Base-by-base conservation (phyloP, 2,329 filamentous ascomycete genomes). In the Xylaria sp. region DNA sequence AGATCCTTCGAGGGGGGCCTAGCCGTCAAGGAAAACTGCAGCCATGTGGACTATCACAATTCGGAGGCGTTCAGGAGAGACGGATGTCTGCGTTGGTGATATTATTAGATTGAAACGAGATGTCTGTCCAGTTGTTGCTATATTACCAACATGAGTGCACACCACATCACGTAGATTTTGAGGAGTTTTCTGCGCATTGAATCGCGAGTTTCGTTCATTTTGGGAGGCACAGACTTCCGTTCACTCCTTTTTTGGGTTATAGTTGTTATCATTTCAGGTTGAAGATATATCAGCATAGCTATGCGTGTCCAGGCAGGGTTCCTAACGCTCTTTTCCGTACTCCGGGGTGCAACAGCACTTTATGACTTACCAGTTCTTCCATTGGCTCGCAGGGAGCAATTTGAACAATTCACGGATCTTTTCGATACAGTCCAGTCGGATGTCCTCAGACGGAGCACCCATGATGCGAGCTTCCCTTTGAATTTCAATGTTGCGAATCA, bases 391-490 rank as follows among this genome's bases (percentile, higher is more conserved):
- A 28, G 64, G 61, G 5, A 12, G 15, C 3, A 48, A 3, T 48
- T 60, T 63, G 5, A 12, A 25, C 3, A 48, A 2, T 48, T 60
- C 39, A 33, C 9, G 12, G 59, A 60, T 58, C 39, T 64, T 4
- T 65, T 67, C 46, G 39, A 62, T 33, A 15, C 57, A 10, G 28
- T 43, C 2, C 49, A 60, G 57, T 48, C 62, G 2, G 48, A 36
- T 56, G 67, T 72, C 18, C 65, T 71, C 33, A 66, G 54, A 20
- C 63, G 66, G 36, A 67, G 64, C 71, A 55, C 67, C 55, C 54
- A 63, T 18, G 58, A 58, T 31, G 64, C 67, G 6, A 54, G 60
- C 23, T 60, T 71, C 43, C 46, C 71, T 46, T 12, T 67, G 20
- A 51, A 48, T n/a, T 68, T 68, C 43, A 41, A 49, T 28, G 62